phyloP scores from a whole-genome alignment of 2,329 filamentous ascomycete genomes.

The Cladobotryum mycophilum region DNA sequence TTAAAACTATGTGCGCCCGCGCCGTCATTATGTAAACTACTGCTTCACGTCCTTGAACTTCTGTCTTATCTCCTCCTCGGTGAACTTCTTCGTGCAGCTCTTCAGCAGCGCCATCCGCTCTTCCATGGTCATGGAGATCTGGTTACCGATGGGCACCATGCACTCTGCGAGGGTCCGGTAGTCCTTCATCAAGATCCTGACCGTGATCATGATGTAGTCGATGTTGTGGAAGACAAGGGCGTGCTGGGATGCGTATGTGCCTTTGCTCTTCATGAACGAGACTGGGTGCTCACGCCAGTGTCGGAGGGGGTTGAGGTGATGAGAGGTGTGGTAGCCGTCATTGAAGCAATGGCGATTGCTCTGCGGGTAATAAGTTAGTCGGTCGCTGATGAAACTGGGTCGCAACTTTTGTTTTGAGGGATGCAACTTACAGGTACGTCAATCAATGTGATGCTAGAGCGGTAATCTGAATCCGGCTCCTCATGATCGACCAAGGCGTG shows the following conservation, averaged over 20 bases:
- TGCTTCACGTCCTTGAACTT: conserved; percentile 39
- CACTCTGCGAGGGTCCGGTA: conserved; percentile 64
- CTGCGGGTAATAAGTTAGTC: conserved; percentile 32
- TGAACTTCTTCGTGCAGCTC: conserved; percentile 59
- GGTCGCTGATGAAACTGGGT: background rate
- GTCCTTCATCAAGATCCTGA: conserved; percentile 62
- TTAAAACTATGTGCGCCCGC: too few relatives aligned
- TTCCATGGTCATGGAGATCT: conserved; percentile 59
- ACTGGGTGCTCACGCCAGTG: conserved; percentile 78
- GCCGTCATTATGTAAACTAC: too few relatives aligned
- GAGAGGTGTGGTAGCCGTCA: conserved; percentile 75
- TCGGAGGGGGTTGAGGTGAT: conserved; percentile 69
- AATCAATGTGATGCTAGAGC: conserved; percentile 72
- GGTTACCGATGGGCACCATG: conserved; percentile 67
- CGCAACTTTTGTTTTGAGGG: background rate
- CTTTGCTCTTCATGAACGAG: conserved; percentile 64
- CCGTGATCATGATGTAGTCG: conserved; percentile 71
- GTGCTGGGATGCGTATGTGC: conserved; percentile 57
- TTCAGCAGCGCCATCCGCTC: conserved; percentile 58
- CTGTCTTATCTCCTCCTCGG: conserved; percentile 54
- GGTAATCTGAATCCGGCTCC: conserved; percentile 70
- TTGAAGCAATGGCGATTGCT: conserved; percentile 80
- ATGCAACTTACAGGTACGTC: conserved; percentile 62
- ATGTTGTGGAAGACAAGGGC: conserved; percentile 77
- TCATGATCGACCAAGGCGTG: conserved; percentile 72